Conservation (phyloP, 2,329 filamentous ascomycete genomes). For the Paecilomyces variotii region DNA sequence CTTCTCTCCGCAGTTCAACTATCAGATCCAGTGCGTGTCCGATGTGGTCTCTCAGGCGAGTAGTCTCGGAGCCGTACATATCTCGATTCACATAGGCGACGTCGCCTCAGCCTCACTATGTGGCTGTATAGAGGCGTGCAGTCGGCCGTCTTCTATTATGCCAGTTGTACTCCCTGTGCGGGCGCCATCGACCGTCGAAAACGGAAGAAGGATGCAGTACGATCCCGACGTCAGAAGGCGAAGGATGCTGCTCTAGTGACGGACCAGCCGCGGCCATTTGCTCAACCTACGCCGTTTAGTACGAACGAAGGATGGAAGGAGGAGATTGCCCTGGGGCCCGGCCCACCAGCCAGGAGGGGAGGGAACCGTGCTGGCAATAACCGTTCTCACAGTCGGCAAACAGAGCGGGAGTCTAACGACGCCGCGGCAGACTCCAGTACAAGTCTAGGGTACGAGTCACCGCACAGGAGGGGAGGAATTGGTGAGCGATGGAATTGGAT, state of each 20-base stretch:
- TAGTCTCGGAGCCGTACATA: conserved; percentile 7
- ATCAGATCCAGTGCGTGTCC: conserved; percentile 2
- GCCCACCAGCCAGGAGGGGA: conserved; percentile 55
- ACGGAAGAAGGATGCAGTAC: conserved; percentile 61
- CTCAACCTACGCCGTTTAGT: conserved; percentile 68
- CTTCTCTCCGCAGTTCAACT: not conserved
- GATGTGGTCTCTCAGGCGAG: conserved; percentile 3
- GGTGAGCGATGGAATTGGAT: conserved; percentile 66
- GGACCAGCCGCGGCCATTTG: conserved; percentile 65
- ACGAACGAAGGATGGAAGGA: conserved; percentile 86
- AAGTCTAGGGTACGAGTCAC: conserved; percentile 20
- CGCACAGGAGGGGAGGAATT: conserved; percentile 37
- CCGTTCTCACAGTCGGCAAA: conserved; percentile 52
- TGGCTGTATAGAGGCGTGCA: conserved; percentile 43
- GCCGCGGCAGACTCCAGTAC: conserved; percentile 13
- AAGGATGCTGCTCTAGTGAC: conserved; percentile 48
- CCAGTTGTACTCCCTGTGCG: conserved; percentile 52
- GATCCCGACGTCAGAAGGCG: conserved; percentile 58
- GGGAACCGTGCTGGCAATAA: conserved; percentile 47
- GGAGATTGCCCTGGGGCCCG: conserved; percentile 76
- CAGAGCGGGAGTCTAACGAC: conserved; percentile 41
- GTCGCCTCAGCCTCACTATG: conserved; percentile 18
- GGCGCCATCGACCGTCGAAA: conserved; percentile 62
- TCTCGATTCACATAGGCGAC: not conserved
- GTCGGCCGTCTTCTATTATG: conserved; percentile 45